Base-by-base conservation (phyloP, 805 yeast genomes). In the Wickerhamiella australiensis region DNA sequence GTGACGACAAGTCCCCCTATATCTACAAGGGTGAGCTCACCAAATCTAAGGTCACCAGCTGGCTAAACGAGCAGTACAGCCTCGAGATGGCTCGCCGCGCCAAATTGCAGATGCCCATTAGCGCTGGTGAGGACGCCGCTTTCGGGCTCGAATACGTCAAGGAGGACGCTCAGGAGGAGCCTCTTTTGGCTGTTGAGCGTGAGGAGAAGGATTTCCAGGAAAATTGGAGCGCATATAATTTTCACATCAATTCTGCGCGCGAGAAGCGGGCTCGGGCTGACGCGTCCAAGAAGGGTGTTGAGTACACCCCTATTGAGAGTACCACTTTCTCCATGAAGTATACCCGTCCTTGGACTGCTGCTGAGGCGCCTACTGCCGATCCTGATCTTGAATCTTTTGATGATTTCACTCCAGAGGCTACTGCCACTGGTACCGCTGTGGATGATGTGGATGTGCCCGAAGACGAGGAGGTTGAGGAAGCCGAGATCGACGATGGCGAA, bases 391-490 rank as follows among this genome's bases (percentile, higher is more conserved):
- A 47, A 37, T n/a, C 17, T 8, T 31, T 40, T 21, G 27, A 40
- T 12, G 29, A 20, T 13, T 38, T 23, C 35, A 25, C 20, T 9
- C 22, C 46, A 2, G 15, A 23, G 17, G 36, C 46, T 6, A 43
- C 41, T 7, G 18, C 26, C n/a, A 15, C 42, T 8, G 43, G 37
- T 12, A 50, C 38, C 13, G 42, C 43, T 13, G 54, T 41, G 36
- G 50, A 31, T 13, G 50, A 40, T 23, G 44, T 41, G 15, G 44
- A n/a, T n/a, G 20, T 22, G 38, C 29, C 38, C 31, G 96, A 86
- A 76, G 95, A 86, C 78, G 95, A 86, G 69, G 94, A 84, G 63
- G 82, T 82, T 64, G 92, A 80, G 51, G 78, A 82, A 46, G 71
- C 74, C 46, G 76, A 74, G 29, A 76, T 76, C 29, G 74, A 79